phyloP scores from a whole-genome alignment of 148 eudicot species.

The Cornus controversa region DNA sequence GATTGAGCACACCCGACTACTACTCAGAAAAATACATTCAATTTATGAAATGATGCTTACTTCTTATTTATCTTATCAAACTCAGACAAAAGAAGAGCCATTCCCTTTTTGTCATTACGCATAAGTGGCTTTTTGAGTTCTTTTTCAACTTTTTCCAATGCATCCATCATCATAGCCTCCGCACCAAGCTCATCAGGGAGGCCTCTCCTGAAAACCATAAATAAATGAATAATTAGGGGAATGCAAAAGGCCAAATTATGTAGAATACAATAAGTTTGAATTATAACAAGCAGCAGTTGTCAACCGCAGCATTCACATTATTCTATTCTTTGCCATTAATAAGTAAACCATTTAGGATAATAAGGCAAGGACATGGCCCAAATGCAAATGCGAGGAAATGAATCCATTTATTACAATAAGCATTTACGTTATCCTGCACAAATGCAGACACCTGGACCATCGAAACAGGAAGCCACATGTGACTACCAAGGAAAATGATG shows the following conservation, averaged over 20 bases:
- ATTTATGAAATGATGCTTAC: slow-evolving; percentile 39
- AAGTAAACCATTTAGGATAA: no score
- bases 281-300: background rate
- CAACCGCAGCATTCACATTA: background rate
- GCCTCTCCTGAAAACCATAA: slow-evolving; percentile 68
- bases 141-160: slow-evolving; percentile 84
- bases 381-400: no score
- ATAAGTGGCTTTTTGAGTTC: slow-evolving; percentile 81
- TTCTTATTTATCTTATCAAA: slow-evolving; percentile 78
- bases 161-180: slow-evolving; percentile 90
- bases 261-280: no score
- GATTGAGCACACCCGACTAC: background rate
- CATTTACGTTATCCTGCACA: no score
- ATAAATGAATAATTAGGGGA: slow-evolving; percentile 1
- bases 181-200: slow-evolving; percentile 84
- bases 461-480: no score
- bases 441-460: no score
- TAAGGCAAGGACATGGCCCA: background rate
- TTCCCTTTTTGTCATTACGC: slow-evolving; percentile 83
- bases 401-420: no score
- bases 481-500: no score
- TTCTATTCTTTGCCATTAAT: no score
- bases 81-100: slow-evolving; percentile 70
- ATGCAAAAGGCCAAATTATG: background rate
- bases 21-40: background rate